Evolutionary conservation across 208 protist species (phyloP).

Genomic region (Trypanosoma boissoni): DNA sequence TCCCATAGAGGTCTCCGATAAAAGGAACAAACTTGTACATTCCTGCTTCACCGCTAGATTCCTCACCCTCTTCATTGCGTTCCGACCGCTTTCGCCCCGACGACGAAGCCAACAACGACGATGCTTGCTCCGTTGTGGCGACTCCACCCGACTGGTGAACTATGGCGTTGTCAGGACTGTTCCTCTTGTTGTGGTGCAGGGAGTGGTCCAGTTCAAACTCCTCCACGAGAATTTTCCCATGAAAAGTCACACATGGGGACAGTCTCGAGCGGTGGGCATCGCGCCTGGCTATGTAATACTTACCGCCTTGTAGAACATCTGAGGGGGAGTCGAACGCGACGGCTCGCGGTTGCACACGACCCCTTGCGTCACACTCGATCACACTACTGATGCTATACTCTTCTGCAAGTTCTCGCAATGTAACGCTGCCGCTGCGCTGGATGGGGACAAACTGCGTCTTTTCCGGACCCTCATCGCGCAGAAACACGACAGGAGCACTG

Average conservation of each 20-base stretch:
- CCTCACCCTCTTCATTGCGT: not conserved
- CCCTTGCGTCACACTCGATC: constrained; percentile 71
- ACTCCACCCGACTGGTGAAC: not conserved
- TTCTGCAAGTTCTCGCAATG: constrained; percentile 63
- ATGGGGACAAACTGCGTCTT: constrained; percentile 41
- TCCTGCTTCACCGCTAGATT: not conserved
- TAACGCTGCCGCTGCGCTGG: constrained; percentile 47
- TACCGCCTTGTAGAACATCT: constrained; percentile 67
- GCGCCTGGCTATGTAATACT: constrained; percentile 76
- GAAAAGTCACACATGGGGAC: constrained; percentile 68
- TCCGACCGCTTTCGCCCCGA: no score
- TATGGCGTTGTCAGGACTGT: not conserved
- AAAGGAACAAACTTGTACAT: constrained; percentile 60
- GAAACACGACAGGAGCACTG: constrained; percentile 34
- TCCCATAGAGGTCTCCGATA: constrained; percentile 46
- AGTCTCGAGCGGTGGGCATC: constrained; percentile 33
- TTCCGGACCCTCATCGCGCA: constrained; percentile 33
- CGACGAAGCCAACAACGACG: no score
- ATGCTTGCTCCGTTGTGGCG: no score
- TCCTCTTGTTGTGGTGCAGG: not conserved
- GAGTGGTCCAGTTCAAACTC: constrained; percentile 67
- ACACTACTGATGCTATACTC: constrained; percentile 85
- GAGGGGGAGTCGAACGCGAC: constrained; percentile 83
- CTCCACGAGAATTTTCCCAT: constrained; percentile 73
- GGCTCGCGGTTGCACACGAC: constrained; percentile 57